Percentiles rank a stretch among this genome's conserved stretches.
phyloP scores from a whole-genome alignment of 805 yeast genomes.

The Metschnikowia santaceciliae region DNA sequence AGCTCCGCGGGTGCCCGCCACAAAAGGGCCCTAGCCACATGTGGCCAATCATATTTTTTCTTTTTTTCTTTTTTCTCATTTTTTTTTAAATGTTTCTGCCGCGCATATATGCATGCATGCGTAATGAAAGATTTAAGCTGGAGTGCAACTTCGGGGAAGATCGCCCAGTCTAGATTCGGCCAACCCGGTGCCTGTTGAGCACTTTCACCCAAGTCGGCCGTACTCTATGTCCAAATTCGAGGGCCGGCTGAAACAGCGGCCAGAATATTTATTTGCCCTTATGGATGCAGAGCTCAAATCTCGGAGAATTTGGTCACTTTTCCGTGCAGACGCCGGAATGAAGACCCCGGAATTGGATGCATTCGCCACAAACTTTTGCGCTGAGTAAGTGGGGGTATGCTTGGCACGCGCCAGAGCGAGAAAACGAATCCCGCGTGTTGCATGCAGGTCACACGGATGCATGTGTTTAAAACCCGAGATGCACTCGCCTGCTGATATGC shows the following conservation, averaged over 20 bases:
- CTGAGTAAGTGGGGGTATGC: neutral
- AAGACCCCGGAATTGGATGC: neutral
- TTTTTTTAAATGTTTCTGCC: neutral
- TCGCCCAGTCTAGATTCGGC: slow-evolving; percentile 3
- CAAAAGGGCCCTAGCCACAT: neutral
- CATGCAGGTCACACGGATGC: neutral
- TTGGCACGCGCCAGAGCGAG: neutral
- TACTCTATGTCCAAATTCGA: too few relatives aligned
- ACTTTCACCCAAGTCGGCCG: neutral
- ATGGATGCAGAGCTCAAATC: neutral
- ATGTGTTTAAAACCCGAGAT: neutral
- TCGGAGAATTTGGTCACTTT: neutral
- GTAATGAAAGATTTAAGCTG: neutral
- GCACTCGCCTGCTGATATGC: neutral
- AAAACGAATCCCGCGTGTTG: neutral
- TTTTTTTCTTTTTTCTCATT: neutral
- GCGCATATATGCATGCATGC: neutral
- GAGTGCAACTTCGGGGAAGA: neutral
- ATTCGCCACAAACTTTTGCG: neutral
- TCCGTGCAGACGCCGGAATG: neutral
- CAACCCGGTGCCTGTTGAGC: neutral
- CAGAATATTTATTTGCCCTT: too few relatives aligned
- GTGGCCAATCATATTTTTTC: neutral
- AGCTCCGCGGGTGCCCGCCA: neutral
- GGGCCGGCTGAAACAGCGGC: too few relatives aligned